phyloP scores from a whole-genome alignment of 2,329 filamentous ascomycete genomes.

The Penicillium janthinellum region DNA sequence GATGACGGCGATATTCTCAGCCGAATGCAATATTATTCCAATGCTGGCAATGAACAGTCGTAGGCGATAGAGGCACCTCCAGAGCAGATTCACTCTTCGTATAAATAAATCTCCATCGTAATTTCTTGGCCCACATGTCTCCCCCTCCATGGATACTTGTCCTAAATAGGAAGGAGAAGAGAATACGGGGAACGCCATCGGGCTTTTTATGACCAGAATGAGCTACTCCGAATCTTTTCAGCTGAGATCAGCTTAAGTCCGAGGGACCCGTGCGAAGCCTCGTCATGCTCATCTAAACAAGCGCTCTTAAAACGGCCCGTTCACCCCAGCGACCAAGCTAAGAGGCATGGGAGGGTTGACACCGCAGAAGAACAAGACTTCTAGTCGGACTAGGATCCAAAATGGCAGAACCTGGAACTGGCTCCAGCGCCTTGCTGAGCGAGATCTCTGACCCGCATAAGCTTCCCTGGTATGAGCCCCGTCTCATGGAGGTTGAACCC shows the following conservation, averaged over 20 bases:
- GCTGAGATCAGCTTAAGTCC: neutral
- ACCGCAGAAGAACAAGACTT: no score
- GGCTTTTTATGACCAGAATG: neutral
- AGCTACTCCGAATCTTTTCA: neutral
- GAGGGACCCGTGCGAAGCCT: slow-evolving; percentile 1
- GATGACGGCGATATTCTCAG: slow-evolving; percentile 1
- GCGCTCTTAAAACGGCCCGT: neutral
- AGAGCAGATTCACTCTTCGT: neutral
- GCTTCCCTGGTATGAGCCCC: slow-evolving; percentile 23
- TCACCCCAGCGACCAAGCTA: neutral
- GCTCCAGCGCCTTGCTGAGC: slow-evolving; percentile 15
- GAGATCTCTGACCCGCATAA: slow-evolving; percentile 11
- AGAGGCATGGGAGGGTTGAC: no score
- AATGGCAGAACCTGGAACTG: slow-evolving; percentile 20
- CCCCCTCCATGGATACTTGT: neutral
- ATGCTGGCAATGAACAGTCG: no score
- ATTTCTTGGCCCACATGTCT: neutral
- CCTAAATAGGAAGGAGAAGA: neutral
- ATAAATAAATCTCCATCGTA: neutral
- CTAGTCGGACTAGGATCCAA: neutral
- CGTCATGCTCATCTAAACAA: neutral
- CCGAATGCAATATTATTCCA: neutral
- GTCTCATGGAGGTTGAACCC: slow-evolving; percentile 17
- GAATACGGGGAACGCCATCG: neutral
- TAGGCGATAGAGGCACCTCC: neutral